Base-by-base conservation (phyloP, 441 rosid genomes). In the Metrosideros polymorpha region DNA sequence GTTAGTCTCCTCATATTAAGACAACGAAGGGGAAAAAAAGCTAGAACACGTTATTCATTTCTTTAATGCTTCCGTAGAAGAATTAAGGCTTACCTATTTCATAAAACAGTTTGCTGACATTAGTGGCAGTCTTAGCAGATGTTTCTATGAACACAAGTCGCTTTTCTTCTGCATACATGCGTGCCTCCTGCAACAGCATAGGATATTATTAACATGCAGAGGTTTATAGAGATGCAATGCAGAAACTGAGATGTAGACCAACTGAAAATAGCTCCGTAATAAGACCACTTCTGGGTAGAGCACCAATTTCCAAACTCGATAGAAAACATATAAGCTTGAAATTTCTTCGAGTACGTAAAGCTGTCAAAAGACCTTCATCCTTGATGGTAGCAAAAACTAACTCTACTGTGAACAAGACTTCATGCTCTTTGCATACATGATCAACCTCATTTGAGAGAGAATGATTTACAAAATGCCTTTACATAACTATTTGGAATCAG, bases 71-170 rank as follows among this genome's bases (percentile, higher is more conserved):
- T 39, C 54, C 0, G 6, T 47, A 10, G 82, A 63, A 83, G 84
- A 57, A 24, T 12, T 87, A 19, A 84, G 43, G 47, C 85, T 18
- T 27, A 89, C 94, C 94, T 66, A 92, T 91, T 87, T 92, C 92
- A 71, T 90, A 89, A 61, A 92, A 92, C 63, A 92, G 84, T 82
- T 92, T 92, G 87, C 91, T 91, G 86, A 90, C 92, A 83, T 92
- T 92, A 13, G 86, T 77, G 25, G 94, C 91, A 32, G 91, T 85
- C 88, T 92, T 92, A 9, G 94, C 94, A 47, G 94, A 92, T 56
- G 94, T 90, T 86, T 92, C 94, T 88, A 92, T 85, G 91, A 92
- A 92, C 91, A 92, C 88, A 53, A 92, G 90, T 83, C 91, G 90
- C 85, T 87, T 92, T 85, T 91, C 94, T 84, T 90, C 91, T 27